phyloP scores from a whole-genome alignment of 306 rosid genomes.

The Ammopiptanthus mongolicus region DNA sequence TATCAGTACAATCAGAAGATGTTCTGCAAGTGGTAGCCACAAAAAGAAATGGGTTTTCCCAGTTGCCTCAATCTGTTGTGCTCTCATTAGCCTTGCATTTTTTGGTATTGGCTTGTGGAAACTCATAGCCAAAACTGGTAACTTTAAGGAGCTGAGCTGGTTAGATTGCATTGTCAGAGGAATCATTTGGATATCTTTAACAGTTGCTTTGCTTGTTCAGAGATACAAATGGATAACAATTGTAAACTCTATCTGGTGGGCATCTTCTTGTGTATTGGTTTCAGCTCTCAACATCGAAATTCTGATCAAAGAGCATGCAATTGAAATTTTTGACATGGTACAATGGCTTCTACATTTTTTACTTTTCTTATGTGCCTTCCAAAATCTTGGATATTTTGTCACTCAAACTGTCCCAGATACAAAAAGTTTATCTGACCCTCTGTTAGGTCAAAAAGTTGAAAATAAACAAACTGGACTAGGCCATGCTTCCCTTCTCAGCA shows the following conservation, averaged over 20 bases:
- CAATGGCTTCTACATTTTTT: constrained; percentile 35
- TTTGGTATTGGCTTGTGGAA: constrained; percentile 26
- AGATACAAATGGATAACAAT: constrained; percentile 31
- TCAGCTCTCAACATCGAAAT: constrained; percentile 35
- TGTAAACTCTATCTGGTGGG: constrained; percentile 45
- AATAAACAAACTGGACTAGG: constrained; percentile 24
- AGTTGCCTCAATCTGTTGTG: constrained; percentile 35
- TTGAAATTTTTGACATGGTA: constrained; percentile 14
- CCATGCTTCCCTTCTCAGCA: constrained; percentile 36
- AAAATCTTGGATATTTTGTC: constrained; percentile 24
- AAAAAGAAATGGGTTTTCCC: constrained; percentile 19
- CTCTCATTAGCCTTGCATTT: constrained; percentile 30
- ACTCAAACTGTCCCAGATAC: constrained; percentile 1
- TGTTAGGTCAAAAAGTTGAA: constrained; percentile 26
- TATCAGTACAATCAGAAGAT: constrained; percentile 6
- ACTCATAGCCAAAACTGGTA: constrained; percentile 16
- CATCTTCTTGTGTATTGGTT: constrained; percentile 22
- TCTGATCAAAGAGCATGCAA: constrained; percentile 4
- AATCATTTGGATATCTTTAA: constrained; percentile 45
- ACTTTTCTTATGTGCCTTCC: constrained; percentile 44
- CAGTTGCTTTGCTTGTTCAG: constrained; percentile 41
- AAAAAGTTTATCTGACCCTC: constrained; percentile 41
- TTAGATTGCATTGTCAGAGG: constrained; percentile 29
- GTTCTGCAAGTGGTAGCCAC: background rate
- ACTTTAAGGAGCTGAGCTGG: background rate